A percentile compares a stretch with the other conserved stretches of the same genome.
phyloP scores from a whole-genome alignment of 768 basidiomycete species.

The Serendipita sp. region DNA sequence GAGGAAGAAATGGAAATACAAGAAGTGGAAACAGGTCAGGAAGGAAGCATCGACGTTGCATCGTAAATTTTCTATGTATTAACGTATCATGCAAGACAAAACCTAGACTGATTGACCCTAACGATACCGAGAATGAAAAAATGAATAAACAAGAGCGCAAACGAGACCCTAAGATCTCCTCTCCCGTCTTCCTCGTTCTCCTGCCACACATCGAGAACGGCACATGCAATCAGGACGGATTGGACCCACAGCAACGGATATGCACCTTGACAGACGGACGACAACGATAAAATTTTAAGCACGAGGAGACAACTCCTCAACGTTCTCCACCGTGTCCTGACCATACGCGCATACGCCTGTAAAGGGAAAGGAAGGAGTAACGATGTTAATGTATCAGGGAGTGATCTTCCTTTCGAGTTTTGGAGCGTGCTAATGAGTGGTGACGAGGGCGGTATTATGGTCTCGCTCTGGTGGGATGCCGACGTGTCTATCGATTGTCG shows the following conservation, averaged over 20 bases:
- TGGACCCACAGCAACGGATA: slow-evolving; percentile 16
- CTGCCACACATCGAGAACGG: slow-evolving; percentile 28
- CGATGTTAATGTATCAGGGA: not conserved
- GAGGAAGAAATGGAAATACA: not conserved
- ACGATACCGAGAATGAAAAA: slow-evolving; percentile 16
- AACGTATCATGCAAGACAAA: slow-evolving; percentile 4
- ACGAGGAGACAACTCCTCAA: slow-evolving; percentile 15
- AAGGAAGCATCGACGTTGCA: too few species aligned
- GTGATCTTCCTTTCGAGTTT: not conserved
- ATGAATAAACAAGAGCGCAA: slow-evolving; percentile 27
- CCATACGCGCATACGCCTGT: not conserved
- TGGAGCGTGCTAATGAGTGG: not conserved
- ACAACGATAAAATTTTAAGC: slow-evolving; percentile 13
- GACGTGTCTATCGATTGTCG: not conserved
- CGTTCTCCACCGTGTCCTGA: slow-evolving; percentile 13
- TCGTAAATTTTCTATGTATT: too few species aligned
- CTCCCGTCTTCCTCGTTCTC: not conserved
- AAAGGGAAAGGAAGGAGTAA: not conserved
- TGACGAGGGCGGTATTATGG: not conserved
- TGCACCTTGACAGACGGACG: slow-evolving; percentile 16
- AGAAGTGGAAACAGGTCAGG: too few species aligned
- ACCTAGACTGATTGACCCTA: slow-evolving; percentile 1
- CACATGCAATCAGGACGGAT: slow-evolving; percentile 20
- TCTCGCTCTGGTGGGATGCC: not conserved
- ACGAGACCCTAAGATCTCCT: slow-evolving; percentile 19